Percentiles rank a stretch among this genome's conserved stretches.
Evolutionary conservation across 2,329 filamentous ascomycete species (phyloP).

Genomic region (Ascomycota sp.): DNA sequence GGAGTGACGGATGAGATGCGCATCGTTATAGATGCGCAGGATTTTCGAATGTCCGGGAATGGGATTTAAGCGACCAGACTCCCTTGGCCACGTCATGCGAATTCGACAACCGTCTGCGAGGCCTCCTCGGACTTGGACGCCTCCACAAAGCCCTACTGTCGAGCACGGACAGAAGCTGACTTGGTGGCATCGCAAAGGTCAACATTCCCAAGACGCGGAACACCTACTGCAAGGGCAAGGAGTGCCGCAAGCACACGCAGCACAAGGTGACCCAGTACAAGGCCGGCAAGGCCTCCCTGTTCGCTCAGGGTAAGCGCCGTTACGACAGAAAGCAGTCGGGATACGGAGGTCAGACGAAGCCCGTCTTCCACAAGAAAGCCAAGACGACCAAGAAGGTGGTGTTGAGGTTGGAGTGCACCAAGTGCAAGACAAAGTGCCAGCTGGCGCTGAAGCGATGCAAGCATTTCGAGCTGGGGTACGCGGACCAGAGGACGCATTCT

Average conservation of each 20-base stretch:
- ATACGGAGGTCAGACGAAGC: constrained; percentile 99
- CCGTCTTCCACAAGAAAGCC: constrained; percentile 99
- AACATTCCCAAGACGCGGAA: constrained; percentile 96
- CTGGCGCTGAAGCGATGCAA: constrained; percentile 98
- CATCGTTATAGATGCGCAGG: too few relatives aligned
- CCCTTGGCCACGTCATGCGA: too few relatives aligned
- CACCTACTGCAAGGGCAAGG: constrained; percentile 94
- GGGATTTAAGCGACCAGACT: too few relatives aligned
- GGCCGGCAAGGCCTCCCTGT: constrained; percentile 85
- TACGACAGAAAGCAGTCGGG: constrained; percentile 98
- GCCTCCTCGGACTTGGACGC: too few relatives aligned
- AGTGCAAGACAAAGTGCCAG: constrained; percentile 96
- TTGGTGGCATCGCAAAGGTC: constrained; percentile 35
- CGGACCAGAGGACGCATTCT: constrained; percentile 8
- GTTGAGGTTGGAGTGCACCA: constrained; percentile 87
- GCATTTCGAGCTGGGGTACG: constrained; percentile 98
- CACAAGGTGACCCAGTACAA: constrained; percentile 95
- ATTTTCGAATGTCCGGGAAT: too few relatives aligned
- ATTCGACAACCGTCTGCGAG: background rate
- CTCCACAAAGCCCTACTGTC: too few relatives aligned
- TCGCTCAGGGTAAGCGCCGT: constrained; percentile 98
- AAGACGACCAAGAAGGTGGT: constrained; percentile 99
- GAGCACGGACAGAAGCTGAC: constrained; percentile 8
- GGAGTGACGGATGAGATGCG: too few relatives aligned
- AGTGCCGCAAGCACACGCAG: constrained; percentile 77